phyloP scores from a whole-genome alignment of 805 yeast genomes.

The Yarrowia phangngaensis region DNA sequence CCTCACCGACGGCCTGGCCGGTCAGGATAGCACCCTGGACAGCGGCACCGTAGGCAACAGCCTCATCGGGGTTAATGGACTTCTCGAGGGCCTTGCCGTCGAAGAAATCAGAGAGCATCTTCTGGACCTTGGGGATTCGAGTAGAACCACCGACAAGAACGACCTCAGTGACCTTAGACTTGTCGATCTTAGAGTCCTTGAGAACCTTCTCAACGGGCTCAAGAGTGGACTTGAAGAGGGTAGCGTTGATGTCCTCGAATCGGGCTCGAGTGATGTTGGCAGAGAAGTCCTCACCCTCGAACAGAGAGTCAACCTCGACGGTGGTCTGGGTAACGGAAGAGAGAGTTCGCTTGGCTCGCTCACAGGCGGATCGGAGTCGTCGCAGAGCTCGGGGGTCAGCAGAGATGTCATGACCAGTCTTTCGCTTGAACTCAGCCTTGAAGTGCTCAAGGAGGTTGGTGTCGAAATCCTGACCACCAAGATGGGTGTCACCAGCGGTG shows the following conservation, averaged over 20 bases:
- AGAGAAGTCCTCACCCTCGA: constrained; percentile 93
- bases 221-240: constrained; percentile 86
- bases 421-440: constrained; percentile 91
- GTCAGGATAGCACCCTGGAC: constrained; percentile 98
- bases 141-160: constrained; percentile 98
- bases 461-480: constrained; percentile 99
- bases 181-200: constrained; percentile 83
- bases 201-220: constrained; percentile 94
- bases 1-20: constrained; percentile 84
- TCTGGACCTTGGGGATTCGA: constrained; percentile 98
- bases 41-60: constrained; percentile 99
- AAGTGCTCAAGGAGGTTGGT: constrained; percentile 91
- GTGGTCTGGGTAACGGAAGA: constrained; percentile 95
- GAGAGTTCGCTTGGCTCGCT: constrained; percentile 97
- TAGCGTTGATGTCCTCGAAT: constrained; percentile 93
- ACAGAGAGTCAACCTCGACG: constrained; percentile 92
- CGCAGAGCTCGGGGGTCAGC: constrained; percentile 92
- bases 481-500: constrained; percentile 98
- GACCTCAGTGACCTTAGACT: constrained; percentile 85
- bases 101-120: constrained; percentile 87
- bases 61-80: constrained; percentile 98
- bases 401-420: constrained; percentile 87
- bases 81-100: constrained; percentile 96
- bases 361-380: constrained; percentile 98
- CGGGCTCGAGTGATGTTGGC: constrained; percentile 95